A percentile compares a stretch with the other conserved stretches of the same genome.
Conservation (phyloP, 2,329 filamentous ascomycete species). For the Alternaria postmessia region DNA sequence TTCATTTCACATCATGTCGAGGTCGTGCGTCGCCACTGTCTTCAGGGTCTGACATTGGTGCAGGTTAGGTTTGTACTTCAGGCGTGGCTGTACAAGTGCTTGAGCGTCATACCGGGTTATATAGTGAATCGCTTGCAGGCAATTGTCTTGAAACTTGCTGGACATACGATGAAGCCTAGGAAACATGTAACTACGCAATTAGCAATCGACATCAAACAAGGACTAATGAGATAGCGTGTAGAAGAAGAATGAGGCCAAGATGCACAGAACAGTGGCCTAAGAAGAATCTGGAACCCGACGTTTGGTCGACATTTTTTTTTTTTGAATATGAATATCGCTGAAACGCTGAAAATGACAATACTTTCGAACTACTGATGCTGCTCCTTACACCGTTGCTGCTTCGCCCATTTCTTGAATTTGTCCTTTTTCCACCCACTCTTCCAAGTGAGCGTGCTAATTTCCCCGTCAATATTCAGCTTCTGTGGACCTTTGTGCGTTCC, state of each 20-base stretch:
- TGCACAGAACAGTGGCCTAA: not conserved
- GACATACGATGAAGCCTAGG: not conserved
- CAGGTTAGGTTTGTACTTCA: not conserved
- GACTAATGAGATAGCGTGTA: not conserved
- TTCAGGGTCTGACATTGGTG: not conserved
- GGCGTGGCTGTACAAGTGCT: not conserved
- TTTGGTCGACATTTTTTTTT: not conserved
- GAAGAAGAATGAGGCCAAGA: not conserved
- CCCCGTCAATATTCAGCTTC: constrained; percentile 21
- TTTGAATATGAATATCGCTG: constrained; percentile 5
- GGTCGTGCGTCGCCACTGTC: not conserved
- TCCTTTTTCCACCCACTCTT: constrained; percentile 45
- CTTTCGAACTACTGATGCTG: constrained; percentile 10
- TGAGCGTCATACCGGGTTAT: not conserved
- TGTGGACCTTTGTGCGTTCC: constrained; percentile 27
- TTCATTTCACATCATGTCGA: not conserved
- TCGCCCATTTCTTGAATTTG: constrained; percentile 37
- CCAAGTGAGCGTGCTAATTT: constrained; percentile 26
- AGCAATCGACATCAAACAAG: not conserved
- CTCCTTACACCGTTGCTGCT: constrained; percentile 39
- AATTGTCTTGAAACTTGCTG: not conserved
- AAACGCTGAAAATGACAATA: constrained; percentile 6
- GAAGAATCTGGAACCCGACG: not conserved
- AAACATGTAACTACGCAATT: not conserved
- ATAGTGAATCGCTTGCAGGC: not conserved